Evolutionary conservation across 352 stramenopile genomes (phyloP).

Genomic region (Phytophthora litchii): DNA sequence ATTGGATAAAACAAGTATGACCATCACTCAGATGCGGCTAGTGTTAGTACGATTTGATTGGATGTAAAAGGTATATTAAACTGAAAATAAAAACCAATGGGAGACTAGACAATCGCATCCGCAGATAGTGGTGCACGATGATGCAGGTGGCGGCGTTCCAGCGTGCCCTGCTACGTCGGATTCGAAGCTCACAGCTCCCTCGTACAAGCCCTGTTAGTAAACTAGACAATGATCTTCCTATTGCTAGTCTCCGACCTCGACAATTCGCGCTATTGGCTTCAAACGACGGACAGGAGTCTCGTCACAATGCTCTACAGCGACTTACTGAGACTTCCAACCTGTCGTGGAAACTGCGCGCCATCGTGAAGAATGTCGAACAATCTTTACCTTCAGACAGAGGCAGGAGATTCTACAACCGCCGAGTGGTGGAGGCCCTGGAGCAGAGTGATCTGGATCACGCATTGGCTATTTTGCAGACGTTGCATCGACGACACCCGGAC

Average conservation of each 20-base stretch:
- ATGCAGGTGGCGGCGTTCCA: constrained; percentile 18
- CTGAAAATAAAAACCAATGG: constrained; percentile 10
- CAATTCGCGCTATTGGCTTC: constrained; percentile 23
- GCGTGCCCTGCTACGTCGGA: constrained; percentile 20
- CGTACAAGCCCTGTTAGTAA: neutral
- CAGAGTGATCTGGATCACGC: constrained; percentile 36
- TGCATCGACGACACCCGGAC: constrained; percentile 26
- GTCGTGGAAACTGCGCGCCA: constrained; percentile 23
- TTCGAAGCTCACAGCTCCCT: neutral
- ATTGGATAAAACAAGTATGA: constrained; percentile 22
- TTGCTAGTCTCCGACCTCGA: constrained; percentile 10
- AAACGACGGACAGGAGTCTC: constrained; percentile 5
- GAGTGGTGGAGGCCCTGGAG: constrained; percentile 39
- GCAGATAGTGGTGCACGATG: constrained; percentile 13
- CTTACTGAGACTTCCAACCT: constrained; percentile 20
- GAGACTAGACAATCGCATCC: neutral
- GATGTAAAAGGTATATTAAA: constrained; percentile 3
- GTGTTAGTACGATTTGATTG: constrained; percentile 11
- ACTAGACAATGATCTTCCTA: constrained; percentile 1
- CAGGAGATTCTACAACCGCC: constrained; percentile 55
- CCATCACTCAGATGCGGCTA: constrained; percentile 21
- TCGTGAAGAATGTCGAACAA: constrained; percentile 20
- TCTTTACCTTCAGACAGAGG: constrained; percentile 33
- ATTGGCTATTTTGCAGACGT: constrained; percentile 32
- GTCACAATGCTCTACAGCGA: constrained; percentile 10